These are phyloP conservation scores for Chiua sp. DNA, from an alignment of 1,284 basidiomycete species.

Conservation along the genomic window DNA sequence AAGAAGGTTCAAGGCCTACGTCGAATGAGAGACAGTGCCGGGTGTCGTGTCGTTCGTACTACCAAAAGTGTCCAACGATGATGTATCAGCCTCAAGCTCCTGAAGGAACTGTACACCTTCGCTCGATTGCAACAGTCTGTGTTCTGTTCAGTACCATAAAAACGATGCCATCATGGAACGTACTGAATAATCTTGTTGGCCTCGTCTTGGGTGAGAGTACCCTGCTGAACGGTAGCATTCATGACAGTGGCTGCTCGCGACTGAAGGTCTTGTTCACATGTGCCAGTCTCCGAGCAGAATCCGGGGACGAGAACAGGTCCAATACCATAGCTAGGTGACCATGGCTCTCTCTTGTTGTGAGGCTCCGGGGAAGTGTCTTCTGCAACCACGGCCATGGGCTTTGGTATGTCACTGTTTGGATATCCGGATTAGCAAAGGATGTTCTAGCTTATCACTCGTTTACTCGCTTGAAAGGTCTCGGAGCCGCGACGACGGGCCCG, in stretches of 20 bases:
- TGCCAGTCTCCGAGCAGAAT: neutral
- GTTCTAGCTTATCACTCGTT: neutral
- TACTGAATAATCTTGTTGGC: neutral
- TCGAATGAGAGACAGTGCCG: neutral
- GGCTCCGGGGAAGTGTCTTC: neutral
- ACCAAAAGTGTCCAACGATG: neutral
- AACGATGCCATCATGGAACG: neutral
- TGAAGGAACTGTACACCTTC: neutral
- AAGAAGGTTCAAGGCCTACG: neutral
- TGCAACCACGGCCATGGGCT: neutral
- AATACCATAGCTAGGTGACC: neutral
- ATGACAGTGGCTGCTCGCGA: neutral
- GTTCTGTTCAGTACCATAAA: neutral
- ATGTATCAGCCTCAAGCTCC: neutral
- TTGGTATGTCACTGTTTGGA: neutral
- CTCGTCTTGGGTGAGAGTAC: neutral
- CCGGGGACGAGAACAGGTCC: neutral
- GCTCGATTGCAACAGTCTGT: neutral
- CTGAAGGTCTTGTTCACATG: neutral
- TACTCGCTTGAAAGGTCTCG: slow-evolving; percentile 6
- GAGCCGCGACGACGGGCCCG: slow-evolving; percentile 8
- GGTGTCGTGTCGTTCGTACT: neutral
- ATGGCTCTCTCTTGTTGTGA: neutral
- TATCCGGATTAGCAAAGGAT: neutral
- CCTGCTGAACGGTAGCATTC: neutral